Evolutionary conservation across 2,329 filamentous ascomycete genomes (phyloP).

Genomic region (Arthrinium puccinioides): DNA sequence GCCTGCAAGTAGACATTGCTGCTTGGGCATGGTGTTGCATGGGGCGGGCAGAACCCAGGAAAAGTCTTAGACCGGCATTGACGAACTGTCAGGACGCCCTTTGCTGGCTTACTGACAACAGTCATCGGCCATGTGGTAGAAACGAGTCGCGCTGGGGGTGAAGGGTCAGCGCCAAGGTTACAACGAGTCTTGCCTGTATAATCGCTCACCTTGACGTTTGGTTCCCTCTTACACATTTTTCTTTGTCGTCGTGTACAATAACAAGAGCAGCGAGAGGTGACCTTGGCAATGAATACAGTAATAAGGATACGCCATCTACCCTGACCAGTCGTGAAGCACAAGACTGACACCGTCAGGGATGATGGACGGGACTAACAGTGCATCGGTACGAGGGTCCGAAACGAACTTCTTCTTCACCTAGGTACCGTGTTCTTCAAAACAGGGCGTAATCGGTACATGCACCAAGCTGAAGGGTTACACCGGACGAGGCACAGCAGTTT

Average conservation of each 20-base stretch:
- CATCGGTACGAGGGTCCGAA: too few species aligned
- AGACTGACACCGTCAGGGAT: too few species aligned
- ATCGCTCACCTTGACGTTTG: background rate
- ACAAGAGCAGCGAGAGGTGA: slow-evolving; percentile 2
- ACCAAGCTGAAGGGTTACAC: too few species aligned
- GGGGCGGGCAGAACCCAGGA: background rate
- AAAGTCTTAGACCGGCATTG: slow-evolving; percentile 2
- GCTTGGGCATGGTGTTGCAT: background rate
- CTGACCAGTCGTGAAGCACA: too few species aligned
- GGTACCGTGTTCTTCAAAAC: too few species aligned
- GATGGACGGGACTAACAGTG: too few species aligned
- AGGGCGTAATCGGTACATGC: too few species aligned
- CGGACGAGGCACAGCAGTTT: too few species aligned
- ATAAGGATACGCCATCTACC: too few species aligned
- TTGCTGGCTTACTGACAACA: background rate
- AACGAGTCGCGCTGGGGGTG: too few species aligned
- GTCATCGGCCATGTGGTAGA: background rate
- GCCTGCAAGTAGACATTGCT: slow-evolving; percentile 4
- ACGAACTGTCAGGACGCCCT: background rate
- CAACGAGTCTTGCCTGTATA: slow-evolving; percentile 1
- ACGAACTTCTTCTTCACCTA: too few species aligned
- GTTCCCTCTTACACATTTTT: slow-evolving; percentile 2
- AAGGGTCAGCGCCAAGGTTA: background rate
- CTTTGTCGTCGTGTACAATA: slow-evolving; percentile 8
- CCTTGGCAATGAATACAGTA: slow-evolving; percentile 4